A percentile compares a stretch with the other conserved stretches of the same genome.
Conservation (phyloP, 2,329 filamentous ascomycete genomes). For the Fusarium nematophilum region DNA sequence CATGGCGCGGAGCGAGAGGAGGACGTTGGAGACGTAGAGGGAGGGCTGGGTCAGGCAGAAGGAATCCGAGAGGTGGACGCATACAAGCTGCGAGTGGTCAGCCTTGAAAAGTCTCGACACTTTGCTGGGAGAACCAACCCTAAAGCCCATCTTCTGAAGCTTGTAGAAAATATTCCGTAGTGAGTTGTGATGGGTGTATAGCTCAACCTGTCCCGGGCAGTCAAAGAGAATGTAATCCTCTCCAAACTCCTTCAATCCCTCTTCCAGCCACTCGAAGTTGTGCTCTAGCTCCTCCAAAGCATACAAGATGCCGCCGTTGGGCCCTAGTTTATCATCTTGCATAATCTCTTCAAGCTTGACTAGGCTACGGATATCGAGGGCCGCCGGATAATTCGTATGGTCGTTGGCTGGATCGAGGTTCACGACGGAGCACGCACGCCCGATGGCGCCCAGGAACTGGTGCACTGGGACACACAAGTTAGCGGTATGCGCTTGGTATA, state of each 20-base stretch:
- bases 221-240: conserved; percentile 97
- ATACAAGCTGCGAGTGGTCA: conserved; percentile 75
- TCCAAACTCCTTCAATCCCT: conserved; percentile 80
- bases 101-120: neutral
- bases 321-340: conserved; percentile 88
- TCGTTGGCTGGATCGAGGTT: conserved; percentile 99
- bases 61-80: conserved; percentile 92
- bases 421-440: conserved; percentile 91
- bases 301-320: conserved; percentile 92
- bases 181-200: conserved; percentile 95
- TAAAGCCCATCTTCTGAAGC: conserved; percentile 90
- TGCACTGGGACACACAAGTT: conserved; percentile 69
- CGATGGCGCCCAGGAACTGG: conserved; percentile 96
- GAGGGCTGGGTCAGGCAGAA: conserved; percentile 94
- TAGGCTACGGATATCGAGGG: conserved; percentile 89
- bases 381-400: conserved; percentile 86
- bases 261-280: conserved; percentile 92
- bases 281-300: conserved; percentile 95
- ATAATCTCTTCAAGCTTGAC: conserved; percentile 96
- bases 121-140: conserved; percentile 68
- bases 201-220: conserved; percentile 95
- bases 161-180: conserved; percentile 91
- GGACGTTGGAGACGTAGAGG: conserved; percentile 92
- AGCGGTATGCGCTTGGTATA: neutral
- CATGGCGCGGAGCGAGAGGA: conserved; percentile 95